Evolutionary conservation across 306 rosid species (phyloP), one percentile per base, ranked within the genome.

Genomic region (Canavalia ensiformis): DNA sequence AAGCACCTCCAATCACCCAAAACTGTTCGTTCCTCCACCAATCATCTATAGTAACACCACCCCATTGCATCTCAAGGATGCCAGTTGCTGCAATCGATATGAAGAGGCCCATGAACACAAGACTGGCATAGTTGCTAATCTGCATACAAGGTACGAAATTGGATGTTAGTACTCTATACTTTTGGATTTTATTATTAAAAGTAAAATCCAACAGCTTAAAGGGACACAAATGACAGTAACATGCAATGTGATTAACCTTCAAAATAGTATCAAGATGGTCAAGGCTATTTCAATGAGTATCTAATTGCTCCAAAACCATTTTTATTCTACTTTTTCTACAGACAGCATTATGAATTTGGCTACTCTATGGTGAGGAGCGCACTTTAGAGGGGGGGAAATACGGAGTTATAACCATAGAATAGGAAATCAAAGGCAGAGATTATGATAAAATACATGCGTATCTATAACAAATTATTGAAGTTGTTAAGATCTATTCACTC

Each of bases 11-110:
- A 13, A 95, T 95, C 47, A 95, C 98, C 99, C 98, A 95, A 75
- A 95, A 93, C 82, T 95, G 99, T 85, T 95, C 99, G 49, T 95
- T 95, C 76, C 98, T 91, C 99, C 98, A 95, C 99, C 98, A 95
- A 76, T 95, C 98, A 9, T 95, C 98, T 6, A 95, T 93, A 39
- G 90, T 86, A 2, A 95, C 97, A 47, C 94, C 94, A 3, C 99
- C 99, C 99, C 98, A 95, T 49, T 89, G 98, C 98, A 95, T 95
- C 93, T 95, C 98, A 2, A 93, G 96, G 80, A 95, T 88, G 75
- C 99, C 87, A 2, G 98, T 95, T 28, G 93, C 96, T 13, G 97
- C 98, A 9, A 95, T 95, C 31, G 97, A 95, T 69, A 93, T 80
- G 90, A 95, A 95, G 88, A 95, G 96, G 35, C 88, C 94, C 84